These are phyloP conservation scores for Eucalyptus tenuipes DNA, from an alignment of 345 rosid genomes.

Conservation along the genomic window DNA sequence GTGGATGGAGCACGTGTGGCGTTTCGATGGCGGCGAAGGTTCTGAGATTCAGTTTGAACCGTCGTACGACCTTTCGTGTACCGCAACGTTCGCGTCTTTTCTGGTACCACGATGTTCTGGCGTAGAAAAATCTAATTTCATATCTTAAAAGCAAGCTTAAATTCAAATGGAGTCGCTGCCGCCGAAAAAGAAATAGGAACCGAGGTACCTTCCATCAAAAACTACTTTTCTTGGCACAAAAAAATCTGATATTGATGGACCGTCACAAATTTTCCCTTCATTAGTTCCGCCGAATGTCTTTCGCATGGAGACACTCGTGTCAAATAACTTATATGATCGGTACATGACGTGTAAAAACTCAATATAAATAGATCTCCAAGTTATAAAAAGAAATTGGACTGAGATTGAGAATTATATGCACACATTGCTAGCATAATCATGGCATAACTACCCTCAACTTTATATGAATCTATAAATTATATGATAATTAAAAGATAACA, in stretches of 20 bases:
- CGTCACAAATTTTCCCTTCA: fast-evolving
- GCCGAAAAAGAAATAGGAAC: neutral
- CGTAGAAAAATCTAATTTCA: neutral
- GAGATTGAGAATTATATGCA: neutral
- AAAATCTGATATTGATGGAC: too few species aligned
- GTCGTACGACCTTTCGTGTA: neutral
- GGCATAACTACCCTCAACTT: too few species aligned
- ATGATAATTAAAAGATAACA: too few species aligned
- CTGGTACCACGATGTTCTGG: neutral
- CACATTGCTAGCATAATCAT: too few species aligned
- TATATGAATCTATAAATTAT: too few species aligned
- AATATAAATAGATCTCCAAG: neutral
- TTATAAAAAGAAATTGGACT: fast-evolving
- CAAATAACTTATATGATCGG: fast-evolving
- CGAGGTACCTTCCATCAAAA: neutral
- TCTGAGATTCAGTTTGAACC: neutral
- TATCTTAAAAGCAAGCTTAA: too few species aligned
- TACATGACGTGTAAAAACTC: neutral
- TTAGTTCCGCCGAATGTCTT: fast-evolving
- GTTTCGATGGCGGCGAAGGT: neutral
- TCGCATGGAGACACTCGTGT: fast-evolving
- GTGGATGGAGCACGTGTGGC: neutral
- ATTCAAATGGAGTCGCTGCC: neutral
- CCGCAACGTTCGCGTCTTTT: neutral
- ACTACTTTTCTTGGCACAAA: neutral